Base-by-base conservation (phyloP, 805 yeast genomes). In the Candida namnaoensis region DNA sequence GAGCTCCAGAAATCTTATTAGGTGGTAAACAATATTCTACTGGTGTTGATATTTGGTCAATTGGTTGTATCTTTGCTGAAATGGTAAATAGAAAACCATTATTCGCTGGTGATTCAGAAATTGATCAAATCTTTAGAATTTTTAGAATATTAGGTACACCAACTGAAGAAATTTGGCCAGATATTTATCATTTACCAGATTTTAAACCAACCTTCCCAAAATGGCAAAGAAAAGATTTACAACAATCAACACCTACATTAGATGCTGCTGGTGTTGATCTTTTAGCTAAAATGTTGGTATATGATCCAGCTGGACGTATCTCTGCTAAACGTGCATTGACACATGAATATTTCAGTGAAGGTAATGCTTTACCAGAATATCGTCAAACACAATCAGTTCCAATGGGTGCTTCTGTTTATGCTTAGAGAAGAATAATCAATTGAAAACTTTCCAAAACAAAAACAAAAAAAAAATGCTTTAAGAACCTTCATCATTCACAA, bases 21-120 rank as follows among this genome's bases (percentile, higher is more conserved):
- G 99, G 99, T 12, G 96, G 97, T 4, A 86, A 95, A 51, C 97
- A 93, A 56, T 93, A 93, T 62, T 87, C 96, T 32, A 93, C 98
- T 0, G 97, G 98, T 15, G 96, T 93, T 40, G 99, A 93, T 61
- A 88, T 93, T 84, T 93, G 99, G 99, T 87, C 96, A 10, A 85
- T 91, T 46, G 99, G 99, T 13, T 90, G 97, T 59, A 93, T 93
- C 38, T 85, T 93, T 61, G 99, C 97, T 7, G 99, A 93, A 61
- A 90, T 93, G 98, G 88, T 90, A 44, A 87, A 88, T 53, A 80
- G 99, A 42, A 87, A 87, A 60, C 97, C 99, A 8, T 63, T 93
- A 41, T 91, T 93, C 66, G 95, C 98, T 0, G 99, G 99, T 6
- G 96, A 93, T 60, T 88, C 96, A 10, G 99, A 93, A 61, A 95